These are phyloP conservation scores for Rhizopogon sp. DNA, from an alignment of 768 basidiomycete genomes.

Conservation along the genomic window DNA sequence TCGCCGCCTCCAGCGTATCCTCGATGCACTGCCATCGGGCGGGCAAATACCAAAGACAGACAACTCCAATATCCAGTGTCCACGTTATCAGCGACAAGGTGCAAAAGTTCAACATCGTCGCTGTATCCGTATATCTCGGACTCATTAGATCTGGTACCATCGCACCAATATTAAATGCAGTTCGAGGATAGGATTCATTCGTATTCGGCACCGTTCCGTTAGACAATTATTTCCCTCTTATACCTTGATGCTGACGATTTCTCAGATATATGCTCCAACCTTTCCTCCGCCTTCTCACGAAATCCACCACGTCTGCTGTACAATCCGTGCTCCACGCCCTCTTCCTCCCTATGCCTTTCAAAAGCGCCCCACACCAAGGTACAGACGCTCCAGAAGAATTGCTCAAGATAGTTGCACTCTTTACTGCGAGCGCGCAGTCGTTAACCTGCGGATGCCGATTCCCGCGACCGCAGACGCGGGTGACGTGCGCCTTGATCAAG, in stretches of 20 bases:
- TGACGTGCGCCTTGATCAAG: conserved; percentile 53
- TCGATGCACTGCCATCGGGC: conserved; percentile 72
- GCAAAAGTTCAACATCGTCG: conserved; percentile 70
- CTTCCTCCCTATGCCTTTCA: conserved; percentile 79
- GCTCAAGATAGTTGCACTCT: conserved; percentile 70
- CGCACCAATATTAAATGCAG: conserved; percentile 34
- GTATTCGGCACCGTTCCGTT: conserved; percentile 47
- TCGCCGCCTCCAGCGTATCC: conserved; percentile 76
- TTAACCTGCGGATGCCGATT: conserved; percentile 36
- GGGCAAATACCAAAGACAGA: conserved; percentile 44
- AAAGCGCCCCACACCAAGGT: conserved; percentile 34
- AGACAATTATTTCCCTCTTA: conserved; percentile 13
- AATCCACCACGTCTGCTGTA: conserved; percentile 55
- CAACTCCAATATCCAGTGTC: conserved; percentile 18
- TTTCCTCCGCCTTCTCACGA: conserved; percentile 44
- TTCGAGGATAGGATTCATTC: conserved; percentile 29
- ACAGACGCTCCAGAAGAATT: conserved; percentile 47
- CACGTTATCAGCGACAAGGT: conserved; percentile 32
- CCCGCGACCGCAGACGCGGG: conserved; percentile 24
- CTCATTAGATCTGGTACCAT: conserved; percentile 68
- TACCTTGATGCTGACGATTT: conserved; percentile 3
- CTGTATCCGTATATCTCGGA: conserved; percentile 71
- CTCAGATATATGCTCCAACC: conserved; percentile 68
- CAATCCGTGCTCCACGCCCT: conserved; percentile 79
- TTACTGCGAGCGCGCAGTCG: conserved; percentile 74